These are phyloP conservation scores for Aspergillus nanangensis DNA, from an alignment of 495 filamentous ascomycete species.

Conservation along the genomic window DNA sequence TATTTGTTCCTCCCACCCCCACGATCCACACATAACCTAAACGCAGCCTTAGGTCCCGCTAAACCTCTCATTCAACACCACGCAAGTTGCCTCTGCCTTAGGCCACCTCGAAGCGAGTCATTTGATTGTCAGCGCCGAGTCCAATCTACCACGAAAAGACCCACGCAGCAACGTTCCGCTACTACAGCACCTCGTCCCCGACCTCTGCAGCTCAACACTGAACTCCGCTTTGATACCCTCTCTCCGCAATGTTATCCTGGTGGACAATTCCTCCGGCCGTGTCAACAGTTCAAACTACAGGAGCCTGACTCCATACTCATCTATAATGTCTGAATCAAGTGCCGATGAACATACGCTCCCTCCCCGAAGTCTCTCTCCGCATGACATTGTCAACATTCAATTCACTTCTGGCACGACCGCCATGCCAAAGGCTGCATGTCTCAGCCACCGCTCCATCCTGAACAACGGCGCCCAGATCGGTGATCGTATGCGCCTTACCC, in stretches of 20 bases:
- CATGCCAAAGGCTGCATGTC: slow-evolving; percentile 85
- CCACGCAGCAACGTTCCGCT: slow-evolving; percentile 74
- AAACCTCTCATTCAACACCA: slow-evolving; percentile 83
- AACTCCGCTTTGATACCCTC: slow-evolving; percentile 64
- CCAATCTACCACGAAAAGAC: slow-evolving; percentile 76
- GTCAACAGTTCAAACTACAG: slow-evolving; percentile 43
- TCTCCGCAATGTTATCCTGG: slow-evolving; percentile 64
- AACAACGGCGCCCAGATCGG: slow-evolving; percentile 88
- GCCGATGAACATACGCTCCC: slow-evolving; percentile 39
- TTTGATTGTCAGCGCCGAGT: slow-evolving; percentile 79
- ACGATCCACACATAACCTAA: background rate
- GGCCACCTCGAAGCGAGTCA: slow-evolving; percentile 70
- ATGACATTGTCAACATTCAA: slow-evolving; percentile 90
- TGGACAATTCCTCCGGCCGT: slow-evolving; percentile 74
- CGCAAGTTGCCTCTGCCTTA: slow-evolving; percentile 74
- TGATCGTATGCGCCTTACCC: slow-evolving; percentile 72
- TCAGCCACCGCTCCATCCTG: slow-evolving; percentile 78
- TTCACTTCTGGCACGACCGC: slow-evolving; percentile 94
- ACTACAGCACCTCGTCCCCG: slow-evolving; percentile 58
- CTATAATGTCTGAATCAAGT: slow-evolving; percentile 40
- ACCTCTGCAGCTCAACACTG: slow-evolving; percentile 48
- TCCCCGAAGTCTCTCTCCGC: slow-evolving; percentile 47
- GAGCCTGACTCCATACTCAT: slow-evolving; percentile 49
- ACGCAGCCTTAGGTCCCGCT: slow-evolving; percentile 60
- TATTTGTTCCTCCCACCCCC: slow-evolving; percentile 23